Evolutionary conservation across 257 asterid species (phyloP).

Genomic region (Leonotis leonurus): DNA sequence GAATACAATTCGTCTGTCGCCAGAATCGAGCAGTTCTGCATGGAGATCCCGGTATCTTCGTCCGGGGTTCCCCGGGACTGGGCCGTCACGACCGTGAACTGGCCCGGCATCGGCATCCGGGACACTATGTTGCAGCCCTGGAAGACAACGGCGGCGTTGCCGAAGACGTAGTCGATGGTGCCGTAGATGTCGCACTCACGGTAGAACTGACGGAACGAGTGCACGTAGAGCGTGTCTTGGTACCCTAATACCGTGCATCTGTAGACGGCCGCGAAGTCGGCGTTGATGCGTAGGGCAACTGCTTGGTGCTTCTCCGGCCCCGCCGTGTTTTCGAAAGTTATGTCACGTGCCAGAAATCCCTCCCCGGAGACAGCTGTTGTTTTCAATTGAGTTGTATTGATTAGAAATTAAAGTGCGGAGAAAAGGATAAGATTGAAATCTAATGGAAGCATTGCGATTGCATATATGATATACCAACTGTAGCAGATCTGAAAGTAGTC

Average conservation of each 20-base stretch:
- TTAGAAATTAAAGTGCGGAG: too few species aligned
- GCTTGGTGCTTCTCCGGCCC: slow-evolving; percentile 85
- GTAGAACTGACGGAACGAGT: slow-evolving; percentile 75
- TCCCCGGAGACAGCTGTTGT: slow-evolving; percentile 84
- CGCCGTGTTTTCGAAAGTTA: slow-evolving; percentile 69
- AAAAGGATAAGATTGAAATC: too few species aligned
- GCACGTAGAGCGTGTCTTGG: slow-evolving; percentile 78
- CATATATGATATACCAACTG: slow-evolving; percentile 50
- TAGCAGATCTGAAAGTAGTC: slow-evolving; percentile 95
- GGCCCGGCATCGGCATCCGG: slow-evolving; percentile 58
- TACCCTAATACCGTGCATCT: slow-evolving; percentile 53
- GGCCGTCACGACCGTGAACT: slow-evolving; percentile 68
- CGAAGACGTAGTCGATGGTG: slow-evolving; percentile 81
- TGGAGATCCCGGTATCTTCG: slow-evolving; percentile 58
- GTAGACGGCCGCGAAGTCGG: slow-evolving; percentile 63
- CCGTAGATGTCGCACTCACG: slow-evolving; percentile 82
- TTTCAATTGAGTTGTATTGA: too few species aligned
- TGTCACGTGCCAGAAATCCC: slow-evolving; percentile 83
- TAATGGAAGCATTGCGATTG: too few species aligned
- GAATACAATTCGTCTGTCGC: slow-evolving; percentile 44
- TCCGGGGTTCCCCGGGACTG: slow-evolving; percentile 47
- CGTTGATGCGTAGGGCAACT: slow-evolving; percentile 72
- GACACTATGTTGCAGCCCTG: slow-evolving; percentile 74
- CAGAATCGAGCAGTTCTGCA: slow-evolving; percentile 71
- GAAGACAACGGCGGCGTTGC: slow-evolving; percentile 74